Evolutionary conservation across 177 flowering plant genomes (phyloP).

Genomic region (Vitis hybrid): DNA sequence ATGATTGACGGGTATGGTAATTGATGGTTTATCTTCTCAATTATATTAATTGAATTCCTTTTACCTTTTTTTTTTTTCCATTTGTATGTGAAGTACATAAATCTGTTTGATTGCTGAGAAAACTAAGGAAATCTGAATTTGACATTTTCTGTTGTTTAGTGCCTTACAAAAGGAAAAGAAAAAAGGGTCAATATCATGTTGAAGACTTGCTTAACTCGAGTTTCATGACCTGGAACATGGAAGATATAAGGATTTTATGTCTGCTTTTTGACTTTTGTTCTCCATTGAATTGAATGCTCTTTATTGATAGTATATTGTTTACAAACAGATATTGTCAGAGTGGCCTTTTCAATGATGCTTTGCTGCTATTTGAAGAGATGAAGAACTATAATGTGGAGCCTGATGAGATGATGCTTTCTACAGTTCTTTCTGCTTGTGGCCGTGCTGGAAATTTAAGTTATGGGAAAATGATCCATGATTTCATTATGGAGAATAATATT

Average conservation of each 20-base stretch:
- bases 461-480: constrained; percentile 55
- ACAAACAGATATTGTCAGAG: constrained; percentile 45
- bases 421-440: constrained; percentile 61
- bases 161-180: no score
- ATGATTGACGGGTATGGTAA: constrained; percentile 66
- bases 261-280: neutral
- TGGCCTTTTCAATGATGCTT: constrained; percentile 48
- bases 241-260: no score
- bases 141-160: no score
- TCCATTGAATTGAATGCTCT: neutral
- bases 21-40: neutral
- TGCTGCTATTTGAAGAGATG: constrained; percentile 72
- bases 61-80: neutral
- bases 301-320: neutral
- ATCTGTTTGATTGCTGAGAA: no score
- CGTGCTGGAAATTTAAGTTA: constrained; percentile 45
- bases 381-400: constrained; percentile 45
- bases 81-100: neutral
- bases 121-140: no score
- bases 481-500: constrained; percentile 40
- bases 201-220: no score
- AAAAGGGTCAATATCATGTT: no score
- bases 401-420: constrained; percentile 53
- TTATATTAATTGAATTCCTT: no score
- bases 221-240: no score